Evolutionary conservation across 1,139 yeast genomes (phyloP), one percentile per base, ranked within the genome.

Genomic region (Hyphopichia khmerensis): DNA sequence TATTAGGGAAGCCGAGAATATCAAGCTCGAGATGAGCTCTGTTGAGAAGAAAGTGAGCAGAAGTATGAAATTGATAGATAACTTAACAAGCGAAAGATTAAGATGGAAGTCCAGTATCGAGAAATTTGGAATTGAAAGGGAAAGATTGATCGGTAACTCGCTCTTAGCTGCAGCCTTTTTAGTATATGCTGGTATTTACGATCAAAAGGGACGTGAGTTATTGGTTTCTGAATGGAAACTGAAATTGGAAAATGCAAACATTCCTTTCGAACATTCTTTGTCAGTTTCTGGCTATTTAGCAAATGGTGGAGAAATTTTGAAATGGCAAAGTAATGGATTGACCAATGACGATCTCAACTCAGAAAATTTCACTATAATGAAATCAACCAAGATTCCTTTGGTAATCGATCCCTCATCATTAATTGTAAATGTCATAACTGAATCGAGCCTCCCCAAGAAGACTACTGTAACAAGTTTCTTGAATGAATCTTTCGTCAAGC

Each of bases 1-100:
- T 31, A 89, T 93, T 36, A 70, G 96, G 44, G 93, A 88, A 34
- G 77, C 88, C 0, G 97, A 93, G 56, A 67, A 71, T 31, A 82
- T 90, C 40, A 90, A 87, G 58, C 56, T 67, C 3, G 93, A 88
- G 55, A 86, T 90, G 85, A 62, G 60, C 2, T 51, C 59, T 1
- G 95, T 89, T 9, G 80, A 83, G 48, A 50, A 47, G 5, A 87
- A 81, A 48, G 87, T 89, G 2, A 63, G 59, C 1, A 69, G 96
- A 40, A 86, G 96, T 49, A 65, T 78, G 43, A 60, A 68, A 18
- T 68, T 93, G 36, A 69, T 91, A 36, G 82, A 80, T 6, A 82
- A 79, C 49, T 69, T 93, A 47, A 75, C 84, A 0, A 61, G 66
- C 1, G 99, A 93, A 57, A 75, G 85, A 50, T 65, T 68, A n/a